Conservation (phyloP, 495 filamentous ascomycete genomes). For the Entonaema liquescens region DNA sequence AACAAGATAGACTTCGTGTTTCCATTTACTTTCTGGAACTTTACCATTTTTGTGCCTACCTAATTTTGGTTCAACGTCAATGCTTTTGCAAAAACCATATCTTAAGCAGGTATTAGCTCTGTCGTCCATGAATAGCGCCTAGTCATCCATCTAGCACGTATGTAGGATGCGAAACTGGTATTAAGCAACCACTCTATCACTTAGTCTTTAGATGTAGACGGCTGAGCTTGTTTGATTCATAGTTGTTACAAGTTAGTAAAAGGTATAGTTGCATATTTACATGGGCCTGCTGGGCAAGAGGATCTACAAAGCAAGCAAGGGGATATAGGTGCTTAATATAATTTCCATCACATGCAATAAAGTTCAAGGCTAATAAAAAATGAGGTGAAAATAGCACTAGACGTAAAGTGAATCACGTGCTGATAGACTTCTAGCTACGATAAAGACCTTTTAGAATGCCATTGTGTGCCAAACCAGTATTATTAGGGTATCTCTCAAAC, state of each 20-base stretch:
- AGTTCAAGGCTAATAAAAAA: not conserved
- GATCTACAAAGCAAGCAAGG: not conserved
- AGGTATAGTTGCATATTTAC: too few relatives aligned
- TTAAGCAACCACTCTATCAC: too few relatives aligned
- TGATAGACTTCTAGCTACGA: slow-evolving; percentile 1
- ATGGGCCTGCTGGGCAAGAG: not conserved
- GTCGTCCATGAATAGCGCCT: too few relatives aligned
- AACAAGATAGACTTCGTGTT: not conserved
- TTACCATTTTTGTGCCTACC: not conserved
- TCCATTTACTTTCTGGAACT: not conserved
- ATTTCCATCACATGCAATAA: not conserved
- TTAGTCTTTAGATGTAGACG: too few relatives aligned
- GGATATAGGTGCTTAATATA: not conserved
- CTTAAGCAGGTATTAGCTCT: too few relatives aligned
- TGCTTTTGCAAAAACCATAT: not conserved
- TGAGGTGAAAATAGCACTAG: not conserved
- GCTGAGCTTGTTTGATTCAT: too few relatives aligned
- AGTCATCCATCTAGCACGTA: too few relatives aligned
- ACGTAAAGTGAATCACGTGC: slow-evolving; percentile 17
- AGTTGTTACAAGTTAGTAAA: too few relatives aligned
- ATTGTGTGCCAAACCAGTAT: slow-evolving; percentile 25
- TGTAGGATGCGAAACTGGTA: too few relatives aligned
- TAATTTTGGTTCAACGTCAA: not conserved
- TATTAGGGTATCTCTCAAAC: slow-evolving; percentile 41
- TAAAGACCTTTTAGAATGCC: slow-evolving; percentile 29